Evolutionary conservation across 169 alveolate genomes (phyloP).

Genomic region (Plasmodium knowlesi): DNA sequence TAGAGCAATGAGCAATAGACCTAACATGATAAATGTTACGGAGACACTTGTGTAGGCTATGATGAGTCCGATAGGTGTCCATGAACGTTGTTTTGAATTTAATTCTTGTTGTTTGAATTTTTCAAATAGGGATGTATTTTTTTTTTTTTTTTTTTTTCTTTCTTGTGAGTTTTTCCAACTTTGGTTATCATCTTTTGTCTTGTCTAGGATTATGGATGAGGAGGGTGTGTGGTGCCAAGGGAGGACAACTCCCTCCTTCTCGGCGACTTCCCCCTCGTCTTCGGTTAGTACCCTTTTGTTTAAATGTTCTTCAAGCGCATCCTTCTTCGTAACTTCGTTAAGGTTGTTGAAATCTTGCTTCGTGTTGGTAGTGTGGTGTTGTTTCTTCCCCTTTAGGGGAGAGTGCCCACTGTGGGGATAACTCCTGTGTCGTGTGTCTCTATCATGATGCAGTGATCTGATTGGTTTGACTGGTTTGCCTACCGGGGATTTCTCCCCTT

Average conservation of each 20-base stretch:
- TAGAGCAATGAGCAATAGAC: slow-evolving; percentile 53
- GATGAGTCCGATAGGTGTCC: slow-evolving; percentile 64
- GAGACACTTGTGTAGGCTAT: slow-evolving; percentile 52
- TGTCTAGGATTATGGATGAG: neutral
- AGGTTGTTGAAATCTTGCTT: neutral
- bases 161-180: neutral
- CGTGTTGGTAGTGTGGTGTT: neutral
- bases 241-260: neutral
- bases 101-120: slow-evolving; percentile 64
- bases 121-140: slow-evolving; percentile 28
- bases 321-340: neutral
- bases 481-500: neutral
- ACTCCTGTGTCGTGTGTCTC: neutral
- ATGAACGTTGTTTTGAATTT: slow-evolving; percentile 38
- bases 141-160: neutral
- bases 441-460: neutral
- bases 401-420: neutral
- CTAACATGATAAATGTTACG: slow-evolving; percentile 19
- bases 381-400: neutral
- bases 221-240: neutral
- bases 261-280: neutral
- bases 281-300: neutral
- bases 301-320: neutral
- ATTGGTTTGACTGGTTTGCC: neutral
- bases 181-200: neutral